Evolutionary conservation across 495 filamentous ascomycete species (phyloP), one percentile per base, ranked within the genome.

Genomic region (Sabuloglossum arenarium): DNA sequence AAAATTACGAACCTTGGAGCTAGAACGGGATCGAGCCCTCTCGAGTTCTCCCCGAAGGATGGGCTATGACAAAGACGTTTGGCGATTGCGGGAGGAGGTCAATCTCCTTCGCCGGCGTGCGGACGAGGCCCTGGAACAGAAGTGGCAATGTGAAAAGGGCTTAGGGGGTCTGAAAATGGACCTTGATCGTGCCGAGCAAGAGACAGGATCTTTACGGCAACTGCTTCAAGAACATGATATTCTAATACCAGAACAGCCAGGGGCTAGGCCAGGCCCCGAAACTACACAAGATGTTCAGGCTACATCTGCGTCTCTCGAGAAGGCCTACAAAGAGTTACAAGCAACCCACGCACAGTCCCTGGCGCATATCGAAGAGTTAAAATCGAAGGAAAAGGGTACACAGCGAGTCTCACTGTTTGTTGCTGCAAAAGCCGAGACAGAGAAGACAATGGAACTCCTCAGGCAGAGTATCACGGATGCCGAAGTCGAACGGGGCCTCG

Each of bases 91-190:
- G 56, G 77, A 84, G 9, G 91, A 98, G 65, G 83, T 98, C 59
- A 85, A 83, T 58, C 75, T 80, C 9, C 78, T 98, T 49, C 82
- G 91, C 29, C 80, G 81, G 55, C 82, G 93, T 54, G 89, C 93
- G 25, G 89, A 97, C 61, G 91, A 98, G 55, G 93, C 91, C 23
- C 73, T 96, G n/a, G 87, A 93, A 61, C 85, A 89, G 62, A 97
- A 96, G 71, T 96, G 83, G 78, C 84, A 91, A 68, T 90, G 89
- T 56, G 91, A 98, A 68, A 94, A 94, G 68, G 88, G 88, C 25
- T 74, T 98, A 14, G 77, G 81, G 57, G 89, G 90, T 43, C 71
- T 98, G 59, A 94, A 94, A 68, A 96, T 95, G 85, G 91, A 98
- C 64, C 78, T 98, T 29, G 93, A 98, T 64, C 85, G 89, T 59